Evolutionary conservation across 2,329 filamentous ascomycete species (phyloP).

Genomic region (Cytospora piceae): DNA sequence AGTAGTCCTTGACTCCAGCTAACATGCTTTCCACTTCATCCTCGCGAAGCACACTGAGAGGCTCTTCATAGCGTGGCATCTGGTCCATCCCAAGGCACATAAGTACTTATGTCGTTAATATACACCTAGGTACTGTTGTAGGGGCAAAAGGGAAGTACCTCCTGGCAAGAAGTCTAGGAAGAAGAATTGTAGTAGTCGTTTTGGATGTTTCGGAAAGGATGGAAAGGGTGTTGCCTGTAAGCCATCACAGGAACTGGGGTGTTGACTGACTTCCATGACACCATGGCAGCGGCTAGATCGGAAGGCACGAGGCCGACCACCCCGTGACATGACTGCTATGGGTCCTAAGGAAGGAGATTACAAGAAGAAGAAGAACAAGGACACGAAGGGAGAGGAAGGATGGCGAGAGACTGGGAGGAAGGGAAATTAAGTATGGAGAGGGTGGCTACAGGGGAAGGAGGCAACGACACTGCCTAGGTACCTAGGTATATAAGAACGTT

Average conservation of each 20-base stretch:
- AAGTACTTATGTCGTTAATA: neutral
- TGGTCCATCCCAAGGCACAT: neutral
- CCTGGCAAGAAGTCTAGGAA: neutral
- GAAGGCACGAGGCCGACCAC: neutral
- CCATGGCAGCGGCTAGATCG: neutral
- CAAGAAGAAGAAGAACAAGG: neutral
- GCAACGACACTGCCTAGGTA: too few species aligned
- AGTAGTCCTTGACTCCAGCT: constrained; percentile 5
- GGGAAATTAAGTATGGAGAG: neutral
- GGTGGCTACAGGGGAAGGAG: too few species aligned
- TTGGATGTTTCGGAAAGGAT: neutral
- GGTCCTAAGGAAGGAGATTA: too few species aligned
- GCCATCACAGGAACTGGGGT: neutral
- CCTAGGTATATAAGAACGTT: too few species aligned
- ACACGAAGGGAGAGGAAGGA: neutral
- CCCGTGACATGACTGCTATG: neutral
- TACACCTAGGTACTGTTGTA: neutral
- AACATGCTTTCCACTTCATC: constrained; percentile 9
- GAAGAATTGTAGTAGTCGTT: neutral
- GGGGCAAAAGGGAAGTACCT: neutral
- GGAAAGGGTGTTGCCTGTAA: neutral
- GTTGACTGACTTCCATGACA: neutral
- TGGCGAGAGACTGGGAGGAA: neutral
- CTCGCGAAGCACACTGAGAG: neutral
- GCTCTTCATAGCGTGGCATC: neutral